Conservation (phyloP, 2,329 filamentous ascomycete genomes). For the Pestalotiopsis sp. region DNA sequence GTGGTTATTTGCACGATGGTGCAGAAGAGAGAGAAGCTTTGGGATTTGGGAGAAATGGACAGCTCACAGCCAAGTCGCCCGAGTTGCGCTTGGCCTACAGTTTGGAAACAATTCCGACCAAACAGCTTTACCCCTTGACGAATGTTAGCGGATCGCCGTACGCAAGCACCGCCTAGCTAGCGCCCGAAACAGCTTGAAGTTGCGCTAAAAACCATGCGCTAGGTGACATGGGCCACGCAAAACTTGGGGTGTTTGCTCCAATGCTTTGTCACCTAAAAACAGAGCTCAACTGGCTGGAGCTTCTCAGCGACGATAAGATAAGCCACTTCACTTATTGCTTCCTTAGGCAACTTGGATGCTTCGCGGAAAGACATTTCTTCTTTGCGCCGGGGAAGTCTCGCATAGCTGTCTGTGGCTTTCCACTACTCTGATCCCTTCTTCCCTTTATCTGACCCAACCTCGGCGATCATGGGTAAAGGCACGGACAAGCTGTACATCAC, state of each 20-base stretch:
- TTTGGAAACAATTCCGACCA: conserved; percentile 9
- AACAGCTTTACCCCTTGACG: conserved; percentile 1
- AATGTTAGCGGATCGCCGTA: not conserved
- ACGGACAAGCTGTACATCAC: conserved; percentile 75
- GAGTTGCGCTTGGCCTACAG: conserved; percentile 4
- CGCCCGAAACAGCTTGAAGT: not conserved
- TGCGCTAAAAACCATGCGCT: conserved; percentile 1
- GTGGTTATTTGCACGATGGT: not conserved
- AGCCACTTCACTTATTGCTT: not conserved
- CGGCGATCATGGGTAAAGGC: conserved; percentile 47
- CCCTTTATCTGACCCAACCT: no score
- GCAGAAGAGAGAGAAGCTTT: not conserved
- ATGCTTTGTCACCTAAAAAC: not conserved
- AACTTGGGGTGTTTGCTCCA: not conserved
- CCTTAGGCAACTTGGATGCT: no score
- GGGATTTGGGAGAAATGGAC: not conserved
- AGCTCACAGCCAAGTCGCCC: not conserved
- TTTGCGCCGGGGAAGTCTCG: no score
- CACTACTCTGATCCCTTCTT: not conserved
- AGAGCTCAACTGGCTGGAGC: not conserved
- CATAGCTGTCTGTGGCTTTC: not conserved
- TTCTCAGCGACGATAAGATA: conserved; percentile 7
- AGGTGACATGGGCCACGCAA: not conserved
- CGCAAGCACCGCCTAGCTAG: not conserved
- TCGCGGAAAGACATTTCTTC: no score